Base-by-base conservation (phyloP, 78 protist species). In the Neovahlkampfia damariscottae region DNA sequence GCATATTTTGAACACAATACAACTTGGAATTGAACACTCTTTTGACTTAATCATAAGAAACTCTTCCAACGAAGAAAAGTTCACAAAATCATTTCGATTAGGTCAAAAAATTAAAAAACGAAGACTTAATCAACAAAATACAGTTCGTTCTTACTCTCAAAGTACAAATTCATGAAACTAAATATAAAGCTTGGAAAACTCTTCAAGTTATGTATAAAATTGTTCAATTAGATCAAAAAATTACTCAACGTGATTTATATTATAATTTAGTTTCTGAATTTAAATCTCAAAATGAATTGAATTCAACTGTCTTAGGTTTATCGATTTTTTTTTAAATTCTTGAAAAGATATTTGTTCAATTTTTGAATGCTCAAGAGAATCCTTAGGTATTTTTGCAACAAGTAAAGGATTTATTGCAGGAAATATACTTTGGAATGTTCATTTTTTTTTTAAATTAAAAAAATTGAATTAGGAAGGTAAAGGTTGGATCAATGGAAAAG, bases 401-500 rank as follows among this genome's bases (percentile, higher is more conserved):
- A 38, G 5, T 29, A 5, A 58, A 19, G 76, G 76, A 19, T 72
- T 72, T 72, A 31, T 72, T 38, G 76, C 76, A 5, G 76, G 76
- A 5, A 31, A 31, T 7, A 8, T 72, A 7, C 41, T 7, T 6
- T 72, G 76, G 76, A 7, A n/a, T n/a, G n/a, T n/a, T n/a, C n/a
- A n/a, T n/a, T n/a, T n/a, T n/a, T n/a, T n/a, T n/a, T n/a, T n/a
- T n/a, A n/a, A n/a, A n/a, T n/a, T n/a, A n/a, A n/a, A n/a, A n/a
- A n/a, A n/a, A n/a, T n/a, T n/a, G n/a, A n/a, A n/a, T n/a, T n/a
- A 72, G 5, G 76, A 38, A n/a, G 62, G 62, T 19, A 19, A 50
- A 19, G 62, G 62, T 10, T 50, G 62, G 62, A 10, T 69, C 10
- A 40, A 69, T 69, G 10, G 72, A 38, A 69, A 30, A 9, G 10